phyloP scores from a whole-genome alignment of 2,329 filamentous ascomycete species.

The Pleochaeta shiraiana region DNA sequence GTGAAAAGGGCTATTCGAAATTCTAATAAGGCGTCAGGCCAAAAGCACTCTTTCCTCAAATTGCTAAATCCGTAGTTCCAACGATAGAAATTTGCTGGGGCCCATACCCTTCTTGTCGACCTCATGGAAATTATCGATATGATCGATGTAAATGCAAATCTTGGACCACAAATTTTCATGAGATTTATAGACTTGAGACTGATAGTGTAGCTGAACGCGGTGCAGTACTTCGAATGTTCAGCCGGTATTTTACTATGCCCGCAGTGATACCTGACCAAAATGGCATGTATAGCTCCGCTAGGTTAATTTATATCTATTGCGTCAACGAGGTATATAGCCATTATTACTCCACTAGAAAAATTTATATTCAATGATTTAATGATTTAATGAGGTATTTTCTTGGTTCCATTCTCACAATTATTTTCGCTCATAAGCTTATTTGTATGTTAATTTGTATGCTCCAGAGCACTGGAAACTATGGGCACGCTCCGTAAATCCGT shows the following conservation, averaged over 20 bases:
- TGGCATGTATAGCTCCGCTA: background rate
- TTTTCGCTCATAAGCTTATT: background rate
- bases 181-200: background rate
- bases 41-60: background rate
- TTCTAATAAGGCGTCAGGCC: background rate
- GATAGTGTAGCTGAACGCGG: background rate
- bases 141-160: background rate
- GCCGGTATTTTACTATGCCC: background rate
- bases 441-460: background rate
- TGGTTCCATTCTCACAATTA: background rate
- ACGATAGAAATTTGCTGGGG: background rate
- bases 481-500: background rate
- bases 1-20: background rate
- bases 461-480: background rate
- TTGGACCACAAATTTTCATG: background rate
- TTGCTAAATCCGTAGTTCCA: background rate
- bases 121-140: background rate
- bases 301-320: background rate
- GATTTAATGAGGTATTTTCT: background rate
- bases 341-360: no score
- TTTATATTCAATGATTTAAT: no score
- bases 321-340: background rate
- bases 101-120: background rate
- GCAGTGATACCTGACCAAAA: background rate
- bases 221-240: background rate